Evolutionary conservation across 768 basidiomycete genomes (phyloP).

Genomic region (Tephrocybe rancida): DNA sequence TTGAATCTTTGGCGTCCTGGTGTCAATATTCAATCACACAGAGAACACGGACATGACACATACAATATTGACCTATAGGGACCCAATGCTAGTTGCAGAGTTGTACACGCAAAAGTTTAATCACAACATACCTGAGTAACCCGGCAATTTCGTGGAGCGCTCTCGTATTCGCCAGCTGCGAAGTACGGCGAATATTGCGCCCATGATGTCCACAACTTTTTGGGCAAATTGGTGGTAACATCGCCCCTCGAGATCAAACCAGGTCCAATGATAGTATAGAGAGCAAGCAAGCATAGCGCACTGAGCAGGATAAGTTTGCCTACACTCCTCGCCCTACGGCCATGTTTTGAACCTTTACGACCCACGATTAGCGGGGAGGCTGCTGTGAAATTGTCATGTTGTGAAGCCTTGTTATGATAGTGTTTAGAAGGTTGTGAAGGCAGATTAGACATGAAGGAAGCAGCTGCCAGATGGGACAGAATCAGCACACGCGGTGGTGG

Average conservation of each 20-base stretch:
- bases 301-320: slow-evolving; percentile 7
- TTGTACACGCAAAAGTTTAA: background rate
- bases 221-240: slow-evolving; percentile 9
- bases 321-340: slow-evolving; percentile 3
- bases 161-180: slow-evolving; percentile 44
- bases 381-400: background rate
- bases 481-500: too few species aligned
- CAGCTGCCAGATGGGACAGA: background rate
- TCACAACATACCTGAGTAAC: slow-evolving; percentile 53
- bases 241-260: background rate
- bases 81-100: background rate
- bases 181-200: slow-evolving; percentile 65
- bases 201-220: slow-evolving; percentile 42
- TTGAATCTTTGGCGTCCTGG: slow-evolving; percentile 57
- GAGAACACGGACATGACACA: slow-evolving; percentile 23
- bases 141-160: slow-evolving; percentile 50
- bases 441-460: background rate
- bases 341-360: background rate
- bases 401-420: background rate
- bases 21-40: too few species aligned
- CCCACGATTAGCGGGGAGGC: background rate
- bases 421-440: background rate
- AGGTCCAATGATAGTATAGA: background rate
- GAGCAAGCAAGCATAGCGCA: slow-evolving; percentile 4
- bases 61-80: slow-evolving; percentile 62